Percentiles rank a stretch among this genome's conserved stretches.
Evolutionary conservation across 2,329 filamentous ascomycete species (phyloP).

Genomic region (Colletotrichum neosansevieriae): DNA sequence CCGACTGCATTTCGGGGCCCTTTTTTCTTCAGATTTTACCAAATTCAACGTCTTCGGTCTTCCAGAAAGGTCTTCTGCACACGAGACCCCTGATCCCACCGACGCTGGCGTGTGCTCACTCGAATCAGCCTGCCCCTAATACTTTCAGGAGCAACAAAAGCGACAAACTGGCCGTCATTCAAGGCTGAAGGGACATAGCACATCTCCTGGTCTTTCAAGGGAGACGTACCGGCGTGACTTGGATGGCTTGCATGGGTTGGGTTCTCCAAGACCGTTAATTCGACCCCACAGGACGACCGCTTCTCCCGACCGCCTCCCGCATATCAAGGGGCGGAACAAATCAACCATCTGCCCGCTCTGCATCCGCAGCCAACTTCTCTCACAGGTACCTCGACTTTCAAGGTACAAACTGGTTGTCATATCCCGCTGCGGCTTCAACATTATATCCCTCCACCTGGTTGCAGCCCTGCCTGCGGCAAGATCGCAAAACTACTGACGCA

Average conservation of each 20-base stretch:
- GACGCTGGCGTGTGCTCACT: slow-evolving; percentile 26
- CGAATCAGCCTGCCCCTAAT: slow-evolving; percentile 8
- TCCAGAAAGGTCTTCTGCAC: slow-evolving; percentile 36
- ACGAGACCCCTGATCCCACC: slow-evolving; percentile 27
- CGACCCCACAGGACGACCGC: slow-evolving; percentile 37
- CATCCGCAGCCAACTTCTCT: slow-evolving; percentile 39
- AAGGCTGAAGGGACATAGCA: slow-evolving; percentile 18
- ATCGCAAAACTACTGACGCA: slow-evolving; percentile 33
- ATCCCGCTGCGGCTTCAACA: slow-evolving; percentile 23
- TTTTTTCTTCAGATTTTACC: slow-evolving; percentile 21
- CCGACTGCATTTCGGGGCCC: slow-evolving; percentile 20
- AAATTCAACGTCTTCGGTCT: slow-evolving; percentile 27
- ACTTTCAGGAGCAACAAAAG: background rate
- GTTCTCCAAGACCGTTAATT: slow-evolving; percentile 39
- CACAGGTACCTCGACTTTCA: slow-evolving; percentile 40
- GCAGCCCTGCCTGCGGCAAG: slow-evolving; percentile 38
- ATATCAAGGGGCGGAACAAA: slow-evolving; percentile 39
- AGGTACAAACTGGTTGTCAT: slow-evolving; percentile 39
- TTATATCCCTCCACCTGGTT: slow-evolving; percentile 40
- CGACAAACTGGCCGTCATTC: slow-evolving; percentile 17
- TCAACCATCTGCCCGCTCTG: slow-evolving; percentile 39
- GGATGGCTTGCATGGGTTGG: slow-evolving; percentile 28
- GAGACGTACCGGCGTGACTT: slow-evolving; percentile 27
- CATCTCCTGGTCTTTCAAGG: slow-evolving; percentile 11
- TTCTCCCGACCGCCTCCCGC: slow-evolving; percentile 38